These are phyloP conservation scores for Hydnomerulius pinastri DNA, from an alignment of 768 basidiomycete genomes.

Conservation along the genomic window DNA sequence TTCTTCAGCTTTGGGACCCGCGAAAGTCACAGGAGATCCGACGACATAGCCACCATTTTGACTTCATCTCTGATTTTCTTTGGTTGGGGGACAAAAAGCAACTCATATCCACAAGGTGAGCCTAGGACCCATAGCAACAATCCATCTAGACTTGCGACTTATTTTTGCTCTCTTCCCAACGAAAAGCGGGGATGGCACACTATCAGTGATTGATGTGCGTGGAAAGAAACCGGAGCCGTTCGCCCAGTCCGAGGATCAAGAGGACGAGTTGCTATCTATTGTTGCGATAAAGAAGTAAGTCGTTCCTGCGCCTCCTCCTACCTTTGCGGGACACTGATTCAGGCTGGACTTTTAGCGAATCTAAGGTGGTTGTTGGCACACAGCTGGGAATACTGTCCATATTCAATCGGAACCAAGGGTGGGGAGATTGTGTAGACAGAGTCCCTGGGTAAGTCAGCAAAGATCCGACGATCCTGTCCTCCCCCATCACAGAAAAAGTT, in stretches of 20 bases:
- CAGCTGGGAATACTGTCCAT: constrained; percentile 88
- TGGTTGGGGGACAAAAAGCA: constrained; percentile 86
- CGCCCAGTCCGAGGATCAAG: constrained; percentile 92
- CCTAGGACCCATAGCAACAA: background rate
- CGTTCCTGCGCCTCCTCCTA: background rate
- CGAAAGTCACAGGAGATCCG: constrained; percentile 64
- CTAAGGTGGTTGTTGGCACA: constrained; percentile 86
- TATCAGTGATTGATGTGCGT: constrained; percentile 90
- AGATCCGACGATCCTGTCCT: background rate
- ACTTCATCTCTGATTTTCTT: constrained; percentile 91
- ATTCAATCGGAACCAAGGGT: constrained; percentile 85
- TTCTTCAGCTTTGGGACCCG: constrained; percentile 83
- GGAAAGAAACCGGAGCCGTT: constrained; percentile 76
- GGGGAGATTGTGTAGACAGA: constrained; percentile 91
- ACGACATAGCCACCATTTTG: constrained; percentile 84
- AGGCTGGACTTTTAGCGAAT: constrained; percentile 43
- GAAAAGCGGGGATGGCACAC: constrained; percentile 84
- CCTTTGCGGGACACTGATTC: background rate
- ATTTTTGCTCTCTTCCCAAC: background rate
- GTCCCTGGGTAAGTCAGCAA: constrained; percentile 68
- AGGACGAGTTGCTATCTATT: constrained; percentile 89
- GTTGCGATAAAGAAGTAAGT: constrained; percentile 80
- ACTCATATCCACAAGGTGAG: constrained; percentile 84
- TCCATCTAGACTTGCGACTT: background rate
- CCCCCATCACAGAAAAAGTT: background rate